Conservation (phyloP, 768 basidiomycete species). For the Russula ochroleuca region DNA sequence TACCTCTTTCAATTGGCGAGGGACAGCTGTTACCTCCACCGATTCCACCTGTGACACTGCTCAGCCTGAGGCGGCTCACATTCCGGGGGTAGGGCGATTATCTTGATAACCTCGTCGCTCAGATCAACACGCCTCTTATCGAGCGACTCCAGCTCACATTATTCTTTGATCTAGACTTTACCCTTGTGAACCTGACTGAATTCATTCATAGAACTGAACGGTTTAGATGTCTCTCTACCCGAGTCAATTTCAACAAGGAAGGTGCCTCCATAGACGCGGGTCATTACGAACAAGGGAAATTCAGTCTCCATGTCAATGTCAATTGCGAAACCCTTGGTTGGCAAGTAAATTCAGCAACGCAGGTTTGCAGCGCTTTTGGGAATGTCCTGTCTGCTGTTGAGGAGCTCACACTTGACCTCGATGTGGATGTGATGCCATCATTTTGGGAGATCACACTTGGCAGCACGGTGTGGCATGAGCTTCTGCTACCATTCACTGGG, state of each 20-base stretch:
- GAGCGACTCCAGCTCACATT: background rate
- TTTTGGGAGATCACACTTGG: background rate
- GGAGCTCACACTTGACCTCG: background rate
- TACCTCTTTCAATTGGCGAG: background rate
- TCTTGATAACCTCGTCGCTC: background rate
- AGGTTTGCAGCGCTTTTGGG: background rate
- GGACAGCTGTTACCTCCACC: background rate
- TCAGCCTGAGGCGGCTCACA: background rate
- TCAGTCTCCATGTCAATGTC: background rate
- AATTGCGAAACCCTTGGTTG: background rate
- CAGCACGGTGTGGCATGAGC: background rate
- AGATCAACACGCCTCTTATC: background rate
- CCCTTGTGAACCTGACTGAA: background rate
- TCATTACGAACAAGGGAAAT: background rate
- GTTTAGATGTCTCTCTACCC: background rate
- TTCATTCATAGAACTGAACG: background rate
- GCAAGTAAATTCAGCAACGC: background rate
- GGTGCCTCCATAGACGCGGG: background rate
- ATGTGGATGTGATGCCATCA: background rate
- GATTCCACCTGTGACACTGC: background rate
- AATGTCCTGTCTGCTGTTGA: background rate
- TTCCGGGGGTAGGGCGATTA: background rate
- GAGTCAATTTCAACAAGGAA: background rate
- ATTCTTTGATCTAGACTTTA: background rate
- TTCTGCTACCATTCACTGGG: background rate